Evolutionary conservation across 805 yeast species (phyloP).

Genomic region (Pichia paraexigua): DNA sequence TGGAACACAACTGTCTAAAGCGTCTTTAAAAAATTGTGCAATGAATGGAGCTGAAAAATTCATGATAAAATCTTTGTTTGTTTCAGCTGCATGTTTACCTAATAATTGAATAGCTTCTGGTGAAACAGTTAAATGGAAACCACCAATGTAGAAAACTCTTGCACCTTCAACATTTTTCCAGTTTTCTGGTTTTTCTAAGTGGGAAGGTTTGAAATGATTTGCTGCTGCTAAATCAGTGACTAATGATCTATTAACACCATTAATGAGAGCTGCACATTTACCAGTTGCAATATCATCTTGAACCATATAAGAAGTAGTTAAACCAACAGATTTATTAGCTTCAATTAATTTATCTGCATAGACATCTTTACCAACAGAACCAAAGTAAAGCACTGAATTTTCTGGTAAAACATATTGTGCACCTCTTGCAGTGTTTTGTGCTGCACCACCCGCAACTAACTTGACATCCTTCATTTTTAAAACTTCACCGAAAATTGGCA

Average conservation of each 20-base stretch:
- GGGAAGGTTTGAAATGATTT: constrained; percentile 87
- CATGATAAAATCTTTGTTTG: constrained; percentile 45
- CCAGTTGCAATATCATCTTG: constrained; percentile 80
- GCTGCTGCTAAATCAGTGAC: constrained; percentile 98
- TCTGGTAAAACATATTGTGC: constrained; percentile 87
- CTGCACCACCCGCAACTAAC: constrained; percentile 97
- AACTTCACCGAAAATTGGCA: constrained; percentile 80
- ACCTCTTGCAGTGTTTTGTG: constrained; percentile 98
- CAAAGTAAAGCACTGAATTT: constrained; percentile 83
- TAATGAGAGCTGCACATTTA: constrained; percentile 92
- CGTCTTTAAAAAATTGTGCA: constrained; percentile 90
- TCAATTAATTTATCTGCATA: constrained; percentile 71
- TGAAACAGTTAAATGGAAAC: constrained; percentile 97
- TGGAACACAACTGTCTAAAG: constrained; percentile 69
- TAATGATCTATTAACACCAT: constrained; percentile 79
- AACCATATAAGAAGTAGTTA: constrained; percentile 76
- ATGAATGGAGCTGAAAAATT: constrained; percentile 97
- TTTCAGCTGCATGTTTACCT: constrained; percentile 73
- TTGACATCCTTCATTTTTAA: constrained; percentile 51
- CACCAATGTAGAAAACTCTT: constrained; percentile 85
- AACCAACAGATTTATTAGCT: constrained; percentile 87
- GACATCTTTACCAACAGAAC: constrained; percentile 91
- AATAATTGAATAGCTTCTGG: constrained; percentile 86
- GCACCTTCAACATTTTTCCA: constrained; percentile 82
- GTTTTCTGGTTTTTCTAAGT: constrained; percentile 81